phyloP scores from a whole-genome alignment of 106 monocot genomes.

The Platanthera guangdongensis region DNA sequence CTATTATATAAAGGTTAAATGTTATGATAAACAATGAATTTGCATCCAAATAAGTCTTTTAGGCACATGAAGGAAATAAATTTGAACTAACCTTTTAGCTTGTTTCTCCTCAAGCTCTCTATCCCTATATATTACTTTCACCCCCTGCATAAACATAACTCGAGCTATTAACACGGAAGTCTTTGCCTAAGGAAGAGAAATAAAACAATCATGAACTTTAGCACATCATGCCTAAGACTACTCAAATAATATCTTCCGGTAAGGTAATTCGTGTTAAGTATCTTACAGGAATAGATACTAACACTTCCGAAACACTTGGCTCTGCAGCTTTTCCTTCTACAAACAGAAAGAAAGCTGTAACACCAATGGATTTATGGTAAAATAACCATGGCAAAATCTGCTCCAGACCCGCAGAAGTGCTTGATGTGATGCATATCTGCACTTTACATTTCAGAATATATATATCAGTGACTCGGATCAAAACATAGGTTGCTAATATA shows the following conservation, averaged over 20 bases:
- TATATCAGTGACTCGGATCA: neutral
- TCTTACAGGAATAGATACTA: conserved; percentile 82
- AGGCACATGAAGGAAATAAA: conserved; percentile 6
- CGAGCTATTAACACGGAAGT: neutral
- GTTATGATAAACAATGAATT: neutral
- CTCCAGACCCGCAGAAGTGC: conserved; percentile 85
- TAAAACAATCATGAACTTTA: conserved; percentile 1
- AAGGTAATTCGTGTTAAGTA: neutral
- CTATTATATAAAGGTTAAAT: neutral
- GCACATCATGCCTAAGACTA: neutral
- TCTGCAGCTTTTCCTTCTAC: conserved; percentile 94
- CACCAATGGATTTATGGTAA: conserved; percentile 85
- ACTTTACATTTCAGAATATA: neutral
- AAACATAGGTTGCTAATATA: neutral
- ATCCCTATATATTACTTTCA: conserved; percentile 78
- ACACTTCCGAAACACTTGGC: conserved; percentile 48
- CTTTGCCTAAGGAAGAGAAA: neutral
- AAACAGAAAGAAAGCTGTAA: conserved; percentile 71
- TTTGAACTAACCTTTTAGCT: conserved; percentile 55
- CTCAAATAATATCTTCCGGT: neutral
- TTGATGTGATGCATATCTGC: conserved; percentile 86
- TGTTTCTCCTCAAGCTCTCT: conserved; percentile 82
- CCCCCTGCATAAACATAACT: conserved; percentile 44
- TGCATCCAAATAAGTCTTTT: neutral
- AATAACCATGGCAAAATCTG: conserved; percentile 96